Base-by-base conservation (phyloP, 139 green algal species). In the Chlamydomonas sp. region DNA sequence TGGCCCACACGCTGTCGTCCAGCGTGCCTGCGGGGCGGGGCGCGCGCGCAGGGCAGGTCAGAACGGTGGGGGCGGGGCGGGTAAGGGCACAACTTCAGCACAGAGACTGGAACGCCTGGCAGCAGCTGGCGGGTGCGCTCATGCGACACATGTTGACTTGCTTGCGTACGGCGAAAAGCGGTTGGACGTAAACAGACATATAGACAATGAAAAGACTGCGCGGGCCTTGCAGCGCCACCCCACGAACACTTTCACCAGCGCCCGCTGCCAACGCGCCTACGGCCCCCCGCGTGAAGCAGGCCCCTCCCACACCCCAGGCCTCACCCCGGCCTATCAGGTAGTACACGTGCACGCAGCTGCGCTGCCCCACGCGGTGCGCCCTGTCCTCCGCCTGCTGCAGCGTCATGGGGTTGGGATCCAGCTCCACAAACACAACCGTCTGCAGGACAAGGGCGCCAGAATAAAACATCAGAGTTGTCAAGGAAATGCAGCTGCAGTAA, bases 1-100 rank as follows among this genome's bases (percentile, higher is more conserved):
- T 85, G 2, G 71, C 15, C 88, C 81, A 84, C 68, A 88, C 97
- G 31, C 97, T 85, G 86, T 98, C 96, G 88, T 98, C 96, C 12
- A 95, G 90, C 49, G 91, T 84, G 63, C 64, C 69, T 71, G 66
- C 12, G 66, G 9, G 66, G 66, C 66, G 12, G 66, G 10, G 10
- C 10, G 66, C 66, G 12, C 10, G 66, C 66, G 10, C 10, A 14
- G 10, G 12, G 12, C 66, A 71, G 66, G 10, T 18, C 66, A 71
- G 66, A 10, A 14, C 66, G 12, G 66, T 71, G 9, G 12, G 66
- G 12, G 66, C 66, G 12, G 66, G 66, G 66, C 12, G 66, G 10
- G 66, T 71, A 14, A 10, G 10, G 12, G 9, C 66, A 10, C 10
- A 14, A 18, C 10, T 14, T 10, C 66, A 71, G 66, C 10, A 14